Evolutionary conservation across 2,329 filamentous ascomycete species (phyloP), one percentile per base, ranked within the genome.

Genomic region (Penicillium sp.): DNA sequence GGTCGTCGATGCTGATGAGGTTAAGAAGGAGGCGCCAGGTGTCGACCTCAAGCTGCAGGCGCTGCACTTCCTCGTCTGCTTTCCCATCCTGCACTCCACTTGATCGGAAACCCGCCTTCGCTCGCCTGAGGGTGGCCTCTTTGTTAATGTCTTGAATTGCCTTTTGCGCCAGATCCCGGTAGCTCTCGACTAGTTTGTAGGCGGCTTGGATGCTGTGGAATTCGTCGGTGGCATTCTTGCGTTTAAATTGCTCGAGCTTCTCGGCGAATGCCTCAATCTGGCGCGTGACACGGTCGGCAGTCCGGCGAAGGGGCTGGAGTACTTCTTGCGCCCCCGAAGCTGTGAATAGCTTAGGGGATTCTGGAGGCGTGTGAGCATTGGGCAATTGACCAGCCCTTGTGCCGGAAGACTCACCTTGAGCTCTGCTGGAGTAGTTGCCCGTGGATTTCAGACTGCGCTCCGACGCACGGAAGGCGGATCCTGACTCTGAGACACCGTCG

Each of bases 201-300:
- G 89, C 82, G 55, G 85, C 82, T 43, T 82, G 80, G 66, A 84
- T 83, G 67, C 71, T 65, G 55, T 81, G 79, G 53, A 87, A 83
- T 28, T 79, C 69, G 45, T 58, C 73, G 57, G 55, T 76, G 67
- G 59, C 79, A 72, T 60, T 76, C 63, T 70, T 79, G 62, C 65
- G 85, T 73, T 76, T 81, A 70, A 91, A 93, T 49, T 85, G 81
- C 73, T 96, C 92, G 21, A 96, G 81, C 47, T 84, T 83, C 67
- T 88, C 87, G 34, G 92, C 91, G 68, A 96, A 96, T 42, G 85
- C 81, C 74, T 96, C 90, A 53, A 95, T 89, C 72, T 96, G 90
- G 56, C 86, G 84, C 46, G 88, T 88, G 29, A 89, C 85, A 41
- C 83, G 81, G 60, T 89, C 83, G 54, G 84, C 85, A 61, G 85